Evolutionary conservation across 1,284 basidiomycete genomes (phyloP), one percentile per base, ranked within the genome.

Genomic region (Cutaneotrichosporon daszewskae): DNA sequence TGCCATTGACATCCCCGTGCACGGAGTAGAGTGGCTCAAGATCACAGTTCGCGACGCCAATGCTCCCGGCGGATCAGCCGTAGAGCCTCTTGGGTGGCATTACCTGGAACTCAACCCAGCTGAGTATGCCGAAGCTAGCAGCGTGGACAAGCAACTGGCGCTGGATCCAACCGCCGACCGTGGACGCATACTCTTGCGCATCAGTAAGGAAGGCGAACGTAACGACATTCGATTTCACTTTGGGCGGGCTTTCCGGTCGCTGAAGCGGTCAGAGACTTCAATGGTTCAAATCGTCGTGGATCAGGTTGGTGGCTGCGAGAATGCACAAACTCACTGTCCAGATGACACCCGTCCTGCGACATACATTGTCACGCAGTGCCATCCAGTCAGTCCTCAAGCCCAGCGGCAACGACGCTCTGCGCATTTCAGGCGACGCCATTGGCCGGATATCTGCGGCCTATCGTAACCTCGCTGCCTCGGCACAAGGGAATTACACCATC

Each of bases 171-270:
- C n/a, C n/a, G n/a, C n/a, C n/a, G n/a, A n/a, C n/a, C n/a, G n/a
- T n/a, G 91, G 92, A 2, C 81, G 89, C 25, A 78, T 97, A 26
- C 72, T 95, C 34, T 74, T 96, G 19, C 79, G 95, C 7, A 79
- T 98, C 41, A 94, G 89, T 65, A 96, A 98, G 91, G 95, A 98
- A 64, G 91, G 91, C 35, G 94, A 97, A 75, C 88, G 94, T 69
- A 92, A 96, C 62, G 95, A 98, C 64, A 88, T 94, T 17, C 86
- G 89, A 55, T 99, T 96, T 75, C 91, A 90, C 74, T 99, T 98
- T 64, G 95, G 95, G 11, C 79, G 90, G 29, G 95, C 86, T 1
- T 98, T 98, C 77, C 78, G 94, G 28, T 91, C 85, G 36, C 69
- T 99, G 58, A 97, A 98, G 72, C 77, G 94, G 19, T 86, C 90